Base-by-base conservation (phyloP, 495 filamentous ascomycete species). In the Daldinia vernicosa region DNA sequence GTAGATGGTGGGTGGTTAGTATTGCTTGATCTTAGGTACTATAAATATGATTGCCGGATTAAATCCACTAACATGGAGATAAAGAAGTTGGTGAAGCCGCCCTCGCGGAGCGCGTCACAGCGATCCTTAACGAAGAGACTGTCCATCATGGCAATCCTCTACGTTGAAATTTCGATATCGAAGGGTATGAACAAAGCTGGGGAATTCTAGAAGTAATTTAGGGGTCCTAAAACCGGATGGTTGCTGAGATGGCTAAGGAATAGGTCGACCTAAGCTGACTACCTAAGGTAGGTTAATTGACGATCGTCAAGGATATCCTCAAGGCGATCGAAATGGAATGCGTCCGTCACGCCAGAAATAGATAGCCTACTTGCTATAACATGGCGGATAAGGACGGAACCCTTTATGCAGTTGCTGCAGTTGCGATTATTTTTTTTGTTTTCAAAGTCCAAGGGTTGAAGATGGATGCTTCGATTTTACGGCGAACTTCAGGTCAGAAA, bases 41-140 rank as follows among this genome's bases (percentile, higher is more conserved):
- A 43, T 15, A 52, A 53, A 57, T 19, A 28, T 39, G 28, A 52
- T 47, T 40, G 53, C 40, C 15, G 43, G 47, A 22, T 33, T 26
- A 26, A 32, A n/a, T 54, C 19, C 9, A 74, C 82, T 59, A 79
- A 90, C 89, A 89, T 83, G 12, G 88, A 90, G 28, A 91, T 77
- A 43, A 87, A 80, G 65, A 91, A 84, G 75, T 90, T 90, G 54
- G 88, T 77, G 71, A 85, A 80, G 57, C 84, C 84, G 22, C 86
- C 83, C 33, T 83, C 79, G 61, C 84, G 80, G 53, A 87, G 84
- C 72, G 80, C 77, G 73, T 87, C 80, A 67, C 86, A 88, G 32
- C 82, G 80, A 63, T 80, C 76, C 54, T 74, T 76, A 22, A 66
- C 56, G 39, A 75, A 64, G 14, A 79, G 69, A 43, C 65, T 43